Evolutionary conservation across 257 asterid species (phyloP), one percentile per base, ranked within the genome.

Genomic region (Echium plantagineum): DNA sequence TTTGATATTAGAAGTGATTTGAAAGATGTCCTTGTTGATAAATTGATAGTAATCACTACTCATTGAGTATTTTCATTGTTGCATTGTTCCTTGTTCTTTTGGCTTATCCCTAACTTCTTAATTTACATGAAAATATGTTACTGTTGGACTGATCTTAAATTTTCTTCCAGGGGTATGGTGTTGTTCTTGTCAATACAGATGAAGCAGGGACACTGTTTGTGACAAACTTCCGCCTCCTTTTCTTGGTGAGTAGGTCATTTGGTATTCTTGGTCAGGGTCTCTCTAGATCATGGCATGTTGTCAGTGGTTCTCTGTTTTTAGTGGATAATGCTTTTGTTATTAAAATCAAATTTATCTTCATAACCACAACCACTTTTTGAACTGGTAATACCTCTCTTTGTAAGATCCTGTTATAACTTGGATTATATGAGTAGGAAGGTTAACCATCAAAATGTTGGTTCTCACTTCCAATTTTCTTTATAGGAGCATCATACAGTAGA

Each of bases 201-300:
- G 90, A 83, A 71, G 98, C 98, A 46, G 98, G 98, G 67, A 85
- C 93, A 26, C 71, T 91, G 78, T 91, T 77, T 30, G 83, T 91
- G 46, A 91, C 98, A 56, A 91, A 91, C 74, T 91, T 75, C 68
- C 98, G 98, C 64, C 94, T 91, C 71, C 93, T 91, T 70, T 90
- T 91, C 80, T 78, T 91, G 95, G 98, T 85, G 61, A 79, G 82
- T 72, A 60, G 66, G 68, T 42, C 49, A 42, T 42, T 42, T 42
- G 4, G 49, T 42, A 17, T 13, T 2, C 16, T 42, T 42, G 49
- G 49, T 42, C 16, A 42, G 13, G 49, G 17, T 42, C 17, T 42
- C 49, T 42, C 17, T 42, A 42, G 4, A 42, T 42, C 16, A 42
- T 35, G 46, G 46, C 13, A 42, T 10, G 49, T 42, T 42, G 49